These are phyloP conservation scores for Auriscalpium orientale DNA, from an alignment of 768 basidiomycete species.

Conservation along the genomic window DNA sequence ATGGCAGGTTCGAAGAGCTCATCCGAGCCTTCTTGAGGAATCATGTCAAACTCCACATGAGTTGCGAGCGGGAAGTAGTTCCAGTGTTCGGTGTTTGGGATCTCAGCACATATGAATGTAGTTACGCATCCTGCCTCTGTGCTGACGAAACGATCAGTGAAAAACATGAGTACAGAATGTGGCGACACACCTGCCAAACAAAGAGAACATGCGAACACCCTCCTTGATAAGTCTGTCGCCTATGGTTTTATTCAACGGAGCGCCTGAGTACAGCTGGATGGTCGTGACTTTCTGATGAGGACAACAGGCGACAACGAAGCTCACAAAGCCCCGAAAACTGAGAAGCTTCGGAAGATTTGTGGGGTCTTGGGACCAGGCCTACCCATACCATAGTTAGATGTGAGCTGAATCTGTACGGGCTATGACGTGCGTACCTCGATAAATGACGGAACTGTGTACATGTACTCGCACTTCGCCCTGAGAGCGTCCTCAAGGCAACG, in stretches of 20 bases:
- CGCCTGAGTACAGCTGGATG: constrained; percentile 22
- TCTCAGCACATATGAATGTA: neutral
- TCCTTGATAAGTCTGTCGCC: constrained; percentile 26
- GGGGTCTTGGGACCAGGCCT: constrained; percentile 18
- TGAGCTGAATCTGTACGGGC: neutral
- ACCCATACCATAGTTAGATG: no score
- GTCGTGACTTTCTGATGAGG: constrained; percentile 6
- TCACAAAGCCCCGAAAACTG: constrained; percentile 2
- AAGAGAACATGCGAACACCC: constrained; percentile 25
- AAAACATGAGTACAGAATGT: no score
- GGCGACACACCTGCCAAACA: constrained; percentile 31
- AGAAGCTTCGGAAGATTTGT: constrained; percentile 2
- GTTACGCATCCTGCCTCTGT: constrained; percentile 16
- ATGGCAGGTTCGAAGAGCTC: constrained; percentile 29
- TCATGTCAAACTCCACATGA: constrained; percentile 20
- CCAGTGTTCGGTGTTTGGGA: constrained; percentile 22
- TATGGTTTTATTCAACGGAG: constrained; percentile 26
- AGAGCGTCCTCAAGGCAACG: constrained; percentile 8
- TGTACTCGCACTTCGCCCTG: constrained; percentile 5
- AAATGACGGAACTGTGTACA: constrained; percentile 19
- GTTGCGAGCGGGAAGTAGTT: constrained; percentile 26
- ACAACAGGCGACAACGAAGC: no score
- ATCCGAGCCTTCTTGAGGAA: constrained; percentile 25
- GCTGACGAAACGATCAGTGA: neutral
- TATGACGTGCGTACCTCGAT: constrained; percentile 17